Evolutionary conservation across 805 yeast species (phyloP).

Genomic region (Wickerhamomyces rabaulensis): DNA sequence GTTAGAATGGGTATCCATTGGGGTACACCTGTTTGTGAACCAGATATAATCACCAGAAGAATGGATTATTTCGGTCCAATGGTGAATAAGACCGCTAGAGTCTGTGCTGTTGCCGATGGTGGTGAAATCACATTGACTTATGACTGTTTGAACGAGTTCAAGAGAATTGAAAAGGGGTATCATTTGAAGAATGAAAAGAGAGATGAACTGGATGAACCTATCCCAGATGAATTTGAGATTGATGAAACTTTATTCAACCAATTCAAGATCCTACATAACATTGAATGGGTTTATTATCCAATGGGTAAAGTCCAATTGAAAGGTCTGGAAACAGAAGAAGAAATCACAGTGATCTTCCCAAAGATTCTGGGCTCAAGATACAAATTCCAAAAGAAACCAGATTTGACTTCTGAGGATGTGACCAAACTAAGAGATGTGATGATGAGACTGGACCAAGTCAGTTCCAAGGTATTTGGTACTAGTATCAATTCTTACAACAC

Average conservation of each 20-base stretch:
- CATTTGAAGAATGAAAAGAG: slow-evolving; percentile 4
- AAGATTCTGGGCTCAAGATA: slow-evolving; percentile 54
- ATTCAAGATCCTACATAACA: slow-evolving; percentile 53
- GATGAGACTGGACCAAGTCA: slow-evolving; percentile 52
- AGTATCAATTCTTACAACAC: slow-evolving; percentile 14
- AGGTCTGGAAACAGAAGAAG: slow-evolving; percentile 92
- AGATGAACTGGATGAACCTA: slow-evolving; percentile 34
- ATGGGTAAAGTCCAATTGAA: slow-evolving; percentile 87
- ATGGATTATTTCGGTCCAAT: slow-evolving; percentile 99
- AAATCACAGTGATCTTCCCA: slow-evolving; percentile 76
- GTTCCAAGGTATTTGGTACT: slow-evolving; percentile 46
- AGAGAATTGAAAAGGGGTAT: slow-evolving; percentile 40
- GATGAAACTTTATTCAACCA: slow-evolving; percentile 64
- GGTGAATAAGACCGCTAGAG: slow-evolving; percentile 93
- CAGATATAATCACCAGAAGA: slow-evolving; percentile 89
- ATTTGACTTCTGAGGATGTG: slow-evolving; percentile 35
- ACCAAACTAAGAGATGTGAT: slow-evolving; percentile 50
- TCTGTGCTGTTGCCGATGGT: slow-evolving; percentile 93
- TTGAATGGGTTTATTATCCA: slow-evolving; percentile 63
- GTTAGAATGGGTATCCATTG: slow-evolving; percentile 99
- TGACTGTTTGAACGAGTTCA: slow-evolving; percentile 73
- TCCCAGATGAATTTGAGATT: slow-evolving; percentile 34
- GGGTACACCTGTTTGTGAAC: slow-evolving; percentile 96
- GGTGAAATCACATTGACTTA: slow-evolving; percentile 91
- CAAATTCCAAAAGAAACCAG: slow-evolving; percentile 34